Conservation (phyloP, 176 grass and related monocot species). For the Ananas comosus region DNA sequence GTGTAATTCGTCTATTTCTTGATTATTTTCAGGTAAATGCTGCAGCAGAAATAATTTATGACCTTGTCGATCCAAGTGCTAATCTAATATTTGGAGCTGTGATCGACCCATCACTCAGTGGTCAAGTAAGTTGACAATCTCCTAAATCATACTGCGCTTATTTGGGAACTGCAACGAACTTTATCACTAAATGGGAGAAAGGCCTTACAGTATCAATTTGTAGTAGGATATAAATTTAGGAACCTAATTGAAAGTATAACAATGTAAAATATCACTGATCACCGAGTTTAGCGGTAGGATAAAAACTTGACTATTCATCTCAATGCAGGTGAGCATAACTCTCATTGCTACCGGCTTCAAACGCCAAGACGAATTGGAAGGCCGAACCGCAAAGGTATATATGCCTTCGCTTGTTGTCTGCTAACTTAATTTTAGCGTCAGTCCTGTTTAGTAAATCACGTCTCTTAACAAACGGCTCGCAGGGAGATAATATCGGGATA, state of each 20-base stretch:
- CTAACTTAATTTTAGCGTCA: no score
- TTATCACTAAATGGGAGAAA: no score
- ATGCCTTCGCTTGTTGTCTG: no score
- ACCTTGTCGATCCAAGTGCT: slow-evolving; percentile 96
- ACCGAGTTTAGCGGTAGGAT: no score
- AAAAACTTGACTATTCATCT: no score
- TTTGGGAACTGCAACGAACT: no score
- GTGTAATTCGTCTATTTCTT: neutral
- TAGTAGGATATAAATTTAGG: no score
- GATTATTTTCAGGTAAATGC: slow-evolving; percentile 65
- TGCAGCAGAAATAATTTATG: slow-evolving; percentile 93
- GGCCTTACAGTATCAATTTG: no score
- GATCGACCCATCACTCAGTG: slow-evolving; percentile 80
- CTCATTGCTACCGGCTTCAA: slow-evolving; percentile 92
- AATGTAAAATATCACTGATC: no score
- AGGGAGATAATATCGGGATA: slow-evolving; percentile 15
- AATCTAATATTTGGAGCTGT: slow-evolving; percentile 99
- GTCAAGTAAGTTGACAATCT: slow-evolving; percentile 55
- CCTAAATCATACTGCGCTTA: no score
- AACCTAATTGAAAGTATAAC: no score
- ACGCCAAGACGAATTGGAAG: slow-evolving; percentile 62
- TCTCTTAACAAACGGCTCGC: neutral
- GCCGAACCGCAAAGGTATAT: slow-evolving; percentile 43
- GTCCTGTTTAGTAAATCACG: no score
- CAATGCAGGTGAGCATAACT: slow-evolving; percentile 72